Evolutionary conservation across 441 rosid genomes (phyloP).

Genomic region (Arabidopsis lyrata): DNA sequence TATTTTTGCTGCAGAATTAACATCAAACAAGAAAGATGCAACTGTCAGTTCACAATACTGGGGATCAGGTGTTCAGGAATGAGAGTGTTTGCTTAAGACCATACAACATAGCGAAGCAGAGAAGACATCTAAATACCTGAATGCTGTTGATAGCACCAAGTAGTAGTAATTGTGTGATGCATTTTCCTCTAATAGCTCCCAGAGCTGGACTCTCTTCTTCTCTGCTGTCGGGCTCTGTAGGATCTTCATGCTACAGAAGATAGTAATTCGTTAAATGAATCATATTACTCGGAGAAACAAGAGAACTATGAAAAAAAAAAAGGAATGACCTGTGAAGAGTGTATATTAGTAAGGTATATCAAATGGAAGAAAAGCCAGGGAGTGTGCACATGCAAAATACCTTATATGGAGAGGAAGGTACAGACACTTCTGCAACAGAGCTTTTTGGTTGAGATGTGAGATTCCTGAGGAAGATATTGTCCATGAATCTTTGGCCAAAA

Average conservation of each 20-base stretch:
- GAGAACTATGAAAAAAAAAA: neutral
- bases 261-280: conserved; percentile 30
- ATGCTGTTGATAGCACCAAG: conserved; percentile 95
- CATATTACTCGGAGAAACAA: conserved; percentile 21
- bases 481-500: conserved; percentile 92
- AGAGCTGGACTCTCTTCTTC: conserved; percentile 92
- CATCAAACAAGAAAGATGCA: conserved; percentile 20
- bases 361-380: conserved; percentile 4
- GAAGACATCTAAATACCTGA: conserved; percentile 67
- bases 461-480: conserved; percentile 83
- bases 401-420: conserved; percentile 86
- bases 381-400: conserved; percentile 48
- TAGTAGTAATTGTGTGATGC: conserved; percentile 93
- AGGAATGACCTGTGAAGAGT: neutral
- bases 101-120: conserved; percentile 17
- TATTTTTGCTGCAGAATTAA: conserved; percentile 77
- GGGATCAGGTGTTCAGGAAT: neutral
- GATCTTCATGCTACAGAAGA: conserved; percentile 66
- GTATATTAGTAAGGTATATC: conserved; percentile 12
- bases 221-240: conserved; percentile 67
- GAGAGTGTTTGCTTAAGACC: neutral
- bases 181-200: conserved; percentile 91
- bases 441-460: conserved; percentile 81
- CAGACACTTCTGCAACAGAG: conserved; percentile 61
- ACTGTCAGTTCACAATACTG: conserved; percentile 24